Evolutionary conservation across 75 land plant genomes (phyloP).

Genomic region (Picea sitchensis): DNA sequence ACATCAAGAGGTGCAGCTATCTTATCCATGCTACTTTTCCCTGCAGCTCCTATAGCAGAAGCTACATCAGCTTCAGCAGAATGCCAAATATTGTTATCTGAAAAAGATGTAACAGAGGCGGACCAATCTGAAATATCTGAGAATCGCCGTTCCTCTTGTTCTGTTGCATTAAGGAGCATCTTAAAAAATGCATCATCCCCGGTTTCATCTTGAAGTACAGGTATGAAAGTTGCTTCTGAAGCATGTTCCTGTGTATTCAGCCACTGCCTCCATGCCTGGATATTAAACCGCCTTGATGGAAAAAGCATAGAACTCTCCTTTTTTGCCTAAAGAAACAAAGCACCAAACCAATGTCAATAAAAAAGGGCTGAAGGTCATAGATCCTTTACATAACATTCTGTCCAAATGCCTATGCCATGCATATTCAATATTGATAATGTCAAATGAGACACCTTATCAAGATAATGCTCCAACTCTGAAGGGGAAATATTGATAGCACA

Average conservation of each 20-base stretch:
- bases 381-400: neutral
- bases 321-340: slow-evolving; percentile 9
- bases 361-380: neutral
- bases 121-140: slow-evolving; percentile 64
- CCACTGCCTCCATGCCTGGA: slow-evolving; percentile 25
- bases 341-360: neutral
- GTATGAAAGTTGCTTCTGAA: slow-evolving; percentile 13
- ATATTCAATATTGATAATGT: neutral
- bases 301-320: neutral
- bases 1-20: slow-evolving; percentile 26
- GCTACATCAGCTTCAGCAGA: slow-evolving; percentile 14
- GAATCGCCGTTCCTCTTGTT: slow-evolving; percentile 61
- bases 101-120: slow-evolving; percentile 29
- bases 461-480: slow-evolving; percentile 21
- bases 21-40: slow-evolving; percentile 19
- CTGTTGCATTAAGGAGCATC: slow-evolving; percentile 15
- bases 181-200: slow-evolving; percentile 4
- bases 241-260: slow-evolving; percentile 25
- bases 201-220: neutral
- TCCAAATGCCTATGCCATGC: neutral
- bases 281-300: neutral
- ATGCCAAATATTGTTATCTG: slow-evolving; percentile 36
- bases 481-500: slow-evolving; percentile 28
- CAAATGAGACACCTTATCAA: slow-evolving; percentile 16
- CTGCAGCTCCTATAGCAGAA: slow-evolving; percentile 24